Percentiles rank a stretch among this genome's conserved stretches.
These are phyloP conservation scores for Apophysomyces elegans DNA, from an alignment of 371 early-diverging fungal genomes.

Conservation along the genomic window DNA sequence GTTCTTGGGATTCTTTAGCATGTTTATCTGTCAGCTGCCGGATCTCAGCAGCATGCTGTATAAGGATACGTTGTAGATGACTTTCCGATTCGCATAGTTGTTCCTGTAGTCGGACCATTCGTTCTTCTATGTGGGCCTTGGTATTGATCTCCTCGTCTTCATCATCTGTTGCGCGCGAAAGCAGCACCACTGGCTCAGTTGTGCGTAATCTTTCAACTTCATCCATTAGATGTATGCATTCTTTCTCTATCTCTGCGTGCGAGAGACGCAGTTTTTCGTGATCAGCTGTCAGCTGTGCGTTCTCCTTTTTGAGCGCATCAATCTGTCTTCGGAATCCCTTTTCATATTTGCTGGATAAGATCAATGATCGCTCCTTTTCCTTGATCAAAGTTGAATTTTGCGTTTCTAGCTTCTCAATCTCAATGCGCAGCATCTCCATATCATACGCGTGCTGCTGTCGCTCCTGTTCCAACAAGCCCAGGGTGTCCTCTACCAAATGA, in stretches of 20 bases:
- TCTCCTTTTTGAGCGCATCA: conserved; percentile 25
- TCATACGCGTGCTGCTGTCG: conserved; percentile 11
- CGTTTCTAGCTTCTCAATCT: conserved; percentile 11
- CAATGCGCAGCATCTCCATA: conserved; percentile 13
- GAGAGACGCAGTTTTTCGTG: conserved; percentile 58
- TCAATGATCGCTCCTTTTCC: conserved; percentile 32
- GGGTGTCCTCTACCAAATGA: conserved; percentile 15
- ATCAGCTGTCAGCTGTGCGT: conserved; percentile 38
- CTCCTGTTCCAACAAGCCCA: conserved; percentile 17
- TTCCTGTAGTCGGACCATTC: conserved; percentile 30
- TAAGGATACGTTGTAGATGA: conserved; percentile 39
- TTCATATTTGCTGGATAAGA: conserved; percentile 30
- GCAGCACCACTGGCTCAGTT: conserved; percentile 23
- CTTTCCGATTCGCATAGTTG: conserved; percentile 45
- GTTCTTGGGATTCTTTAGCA: conserved; percentile 52
- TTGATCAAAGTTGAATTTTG: conserved; percentile 15
- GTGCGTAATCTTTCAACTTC: conserved; percentile 50
- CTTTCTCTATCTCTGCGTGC: conserved; percentile 69
- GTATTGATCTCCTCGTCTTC: conserved; percentile 21
- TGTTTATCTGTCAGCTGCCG: conserved; percentile 43
- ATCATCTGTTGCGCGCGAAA: conserved; percentile 26
- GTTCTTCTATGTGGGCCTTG: not conserved
- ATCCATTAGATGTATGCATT: conserved; percentile 74
- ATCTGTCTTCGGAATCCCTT: conserved; percentile 32
- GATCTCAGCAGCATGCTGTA: conserved; percentile 47